A percentile compares a stretch with the other conserved stretches of the same genome.
Evolutionary conservation across 1,284 basidiomycete species (phyloP).

Genomic region (Ustilago shanxiensis): DNA sequence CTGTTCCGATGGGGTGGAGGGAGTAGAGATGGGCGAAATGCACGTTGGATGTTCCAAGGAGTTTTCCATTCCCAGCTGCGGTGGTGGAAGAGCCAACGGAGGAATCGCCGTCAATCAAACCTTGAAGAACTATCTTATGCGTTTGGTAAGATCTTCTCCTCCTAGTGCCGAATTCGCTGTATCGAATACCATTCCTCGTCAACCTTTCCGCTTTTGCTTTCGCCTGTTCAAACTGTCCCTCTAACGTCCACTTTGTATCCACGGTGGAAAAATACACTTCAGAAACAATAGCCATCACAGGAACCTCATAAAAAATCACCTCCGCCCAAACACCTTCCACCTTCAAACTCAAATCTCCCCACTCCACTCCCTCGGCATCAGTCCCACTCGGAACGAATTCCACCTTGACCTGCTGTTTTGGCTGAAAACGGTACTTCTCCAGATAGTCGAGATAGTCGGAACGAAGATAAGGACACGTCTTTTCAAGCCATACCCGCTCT

Average conservation of each 20-base stretch:
- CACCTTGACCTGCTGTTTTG: conserved; percentile 80
- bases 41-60: conserved; percentile 74
- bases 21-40: conserved; percentile 60
- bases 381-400: conserved; percentile 75
- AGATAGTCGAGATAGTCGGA: conserved; percentile 84
- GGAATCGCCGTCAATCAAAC: conserved; percentile 76
- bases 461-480: conserved; percentile 82
- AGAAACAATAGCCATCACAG: conserved; percentile 88
- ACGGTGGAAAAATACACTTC: conserved; percentile 80
- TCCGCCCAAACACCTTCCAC: conserved; percentile 86
- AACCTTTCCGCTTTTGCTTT: conserved; percentile 78
- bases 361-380: conserved; percentile 19
- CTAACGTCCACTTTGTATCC: conserved; percentile 84
- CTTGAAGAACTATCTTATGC: conserved; percentile 83
- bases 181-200: conserved; percentile 79
- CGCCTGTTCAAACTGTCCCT: conserved; percentile 81
- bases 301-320: conserved; percentile 95
- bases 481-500: conserved; percentile 80
- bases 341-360: conserved; percentile 81
- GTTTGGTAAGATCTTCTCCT: conserved; percentile 83
- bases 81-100: conserved; percentile 5
- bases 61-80: conserved; percentile 72
- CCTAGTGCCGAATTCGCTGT: conserved; percentile 94
- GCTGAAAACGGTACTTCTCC: conserved; percentile 79
- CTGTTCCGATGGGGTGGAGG: conserved; percentile 63